Base-by-base conservation (phyloP, 805 yeast genomes). In the Metschnikowia aberdeeniae region DNA sequence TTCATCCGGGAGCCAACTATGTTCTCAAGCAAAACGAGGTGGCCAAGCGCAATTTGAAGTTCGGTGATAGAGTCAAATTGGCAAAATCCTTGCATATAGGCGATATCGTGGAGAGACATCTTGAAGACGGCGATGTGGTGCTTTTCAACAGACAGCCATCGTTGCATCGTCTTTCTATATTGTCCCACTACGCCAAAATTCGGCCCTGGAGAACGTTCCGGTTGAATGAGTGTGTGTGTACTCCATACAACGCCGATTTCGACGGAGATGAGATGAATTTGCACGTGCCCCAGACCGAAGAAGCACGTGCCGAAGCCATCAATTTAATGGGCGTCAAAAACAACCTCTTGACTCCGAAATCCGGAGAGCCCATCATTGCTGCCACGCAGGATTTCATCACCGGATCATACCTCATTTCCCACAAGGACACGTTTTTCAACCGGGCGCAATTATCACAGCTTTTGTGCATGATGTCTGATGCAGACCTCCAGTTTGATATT, bases 231-330 rank as follows among this genome's bases (percentile, higher is more conserved):
- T 93, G 99, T 84, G 99, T 93, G 8, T 93, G 99, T 72, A 93
- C 99, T 0, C 99, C 99, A 1, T 93, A 93, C 69, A 95, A 95
- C 65, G 99, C 99, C 33, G 99, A 93, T 78, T 93, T 93, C 63
- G 99, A 93, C 67, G 99, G 99, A 68, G 99, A 93, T 69, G 99
- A 93, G 67, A 93, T 93, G 99, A 93, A 93, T 66, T 74, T 93
- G 61, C 99, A 93, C 63, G 99, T 93, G 37, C 99, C 99, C 1
- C 99, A 93, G 66, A 93, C 98, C 1, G 98, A 93, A 68, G 99
- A 93, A 67, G 98, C 99, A 1, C 75, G 99, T 53, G 96, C 98
- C 0, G 99, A 93, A 66, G 99, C 99, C n/a, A 89, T 92, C 67
- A 87, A 86, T 59, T 75, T 93, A 60, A 93, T 93, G 99, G 99